Base-by-base conservation (phyloP, 2,329 filamentous ascomycete species). In the Tolypocladium endophyticum region DNA sequence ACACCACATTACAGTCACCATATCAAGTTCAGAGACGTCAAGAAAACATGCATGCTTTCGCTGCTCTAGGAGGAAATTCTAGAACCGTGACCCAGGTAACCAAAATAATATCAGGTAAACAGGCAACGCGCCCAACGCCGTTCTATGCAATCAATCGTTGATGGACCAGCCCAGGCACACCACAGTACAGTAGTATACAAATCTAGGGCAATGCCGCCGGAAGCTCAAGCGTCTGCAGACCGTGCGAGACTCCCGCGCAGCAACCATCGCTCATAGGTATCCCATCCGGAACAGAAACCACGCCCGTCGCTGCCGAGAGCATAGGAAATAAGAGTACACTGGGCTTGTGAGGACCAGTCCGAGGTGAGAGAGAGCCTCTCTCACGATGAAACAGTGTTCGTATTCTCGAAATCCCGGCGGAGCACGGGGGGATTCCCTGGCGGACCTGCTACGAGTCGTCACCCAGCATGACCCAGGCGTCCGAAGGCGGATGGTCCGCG, bases 391-490 rank as follows among this genome's bases (percentile, higher is more conserved):
- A 35, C 30, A 53, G 8, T n/a, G 54, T 53, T 43, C 25, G 50
- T 58, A 55, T 62, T 60, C 61, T 66, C 65, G 61, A 69, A 67
- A 68, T 66, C 67, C 69, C 63, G 61, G 61, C 61, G 65, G 65
- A 57, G 59, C 61, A 64, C 65, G 64, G 66, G 67, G 70, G 68
- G 67, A 68, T 67, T 63, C 63, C 61, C 59, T 61, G 57, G 69
- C 72, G 74, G 74, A 76, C 73, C 69, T 78, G 74, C 70, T 78
- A 74, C 74, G 71, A 77, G 75, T 72, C 77, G 72, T 77, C 75
- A 67, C 72, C 73, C 65, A 79, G 68, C 68, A 78, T 70, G 41
- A 77, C 71, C 76, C 76, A 79, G 62, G 72, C 66, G 50, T 73
- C 74, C 30, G 70, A 66, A 58, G 65, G 65, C 41, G 67, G 64